A percentile compares a stretch with the other conserved stretches of the same genome.
phyloP scores from a whole-genome alignment of 805 yeast species.

The Candida patagonica region DNA sequence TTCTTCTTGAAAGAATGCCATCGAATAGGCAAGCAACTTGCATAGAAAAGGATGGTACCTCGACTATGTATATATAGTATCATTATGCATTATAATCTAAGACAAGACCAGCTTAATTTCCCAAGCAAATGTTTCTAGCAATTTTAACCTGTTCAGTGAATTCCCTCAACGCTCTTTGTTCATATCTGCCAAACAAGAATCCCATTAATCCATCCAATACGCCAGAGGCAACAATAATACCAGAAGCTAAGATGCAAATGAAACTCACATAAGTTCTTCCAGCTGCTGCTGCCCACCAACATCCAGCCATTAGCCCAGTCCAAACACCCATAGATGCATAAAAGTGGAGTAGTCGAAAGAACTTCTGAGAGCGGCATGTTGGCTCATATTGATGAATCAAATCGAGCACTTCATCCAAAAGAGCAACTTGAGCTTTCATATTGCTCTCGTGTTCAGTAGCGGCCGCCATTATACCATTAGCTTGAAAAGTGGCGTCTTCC shows the following conservation, averaged over 20 bases:
- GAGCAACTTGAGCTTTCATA: conserved; percentile 6
- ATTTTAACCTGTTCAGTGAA: conserved; percentile 56
- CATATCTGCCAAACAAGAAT: conserved; percentile 69
- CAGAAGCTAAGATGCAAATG: conserved; percentile 49
- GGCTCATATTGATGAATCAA: conserved; percentile 41
- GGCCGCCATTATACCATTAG: background rate
- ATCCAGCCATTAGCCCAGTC: conserved; percentile 45
- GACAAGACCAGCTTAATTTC: background rate
- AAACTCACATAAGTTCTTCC: conserved; percentile 56
- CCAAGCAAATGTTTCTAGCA: conserved; percentile 11
- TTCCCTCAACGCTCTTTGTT: conserved; percentile 66
- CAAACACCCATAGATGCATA: conserved; percentile 42
- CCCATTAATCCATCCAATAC: conserved; percentile 70
- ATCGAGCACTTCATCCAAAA: conserved; percentile 41
- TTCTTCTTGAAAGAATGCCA: conserved; percentile 85
- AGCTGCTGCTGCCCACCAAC: conserved; percentile 47
- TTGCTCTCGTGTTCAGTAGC: conserved; percentile 4
- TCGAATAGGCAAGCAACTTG: conserved; percentile 44
- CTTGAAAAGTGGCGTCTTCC: background rate
- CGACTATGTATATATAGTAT: background rate
- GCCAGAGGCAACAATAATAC: conserved; percentile 56
- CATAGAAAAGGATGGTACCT: background rate
- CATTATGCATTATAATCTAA: background rate
- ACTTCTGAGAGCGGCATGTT: conserved; percentile 49
- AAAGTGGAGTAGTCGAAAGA: conserved; percentile 61